Evolutionary conservation across 805 yeast species (phyloP), one percentile per base, ranked within the genome.

Genomic region (Yamadazyma scolyti): DNA sequence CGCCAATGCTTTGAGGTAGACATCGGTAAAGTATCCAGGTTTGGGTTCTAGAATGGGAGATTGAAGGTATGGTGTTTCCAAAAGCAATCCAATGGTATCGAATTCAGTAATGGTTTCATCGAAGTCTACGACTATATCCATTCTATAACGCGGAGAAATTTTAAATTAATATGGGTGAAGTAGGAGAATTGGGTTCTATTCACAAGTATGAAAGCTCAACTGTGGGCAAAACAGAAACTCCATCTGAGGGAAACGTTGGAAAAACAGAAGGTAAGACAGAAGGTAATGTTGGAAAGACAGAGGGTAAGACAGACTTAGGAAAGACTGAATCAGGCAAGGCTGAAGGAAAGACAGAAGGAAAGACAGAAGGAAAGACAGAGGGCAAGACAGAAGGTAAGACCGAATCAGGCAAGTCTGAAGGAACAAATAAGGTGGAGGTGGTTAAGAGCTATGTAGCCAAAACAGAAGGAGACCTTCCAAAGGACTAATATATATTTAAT

Each of bases 21-120:
- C 44, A 9, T 62, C 47, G 9, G 63, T 54, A 49, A 72, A 78
- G 41, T 71, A 58, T 16, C 41, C 40, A 54, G 77, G 69, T 0
- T 54, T 46, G 6, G 69, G 64, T 3, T 44, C 46, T 25, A 58
- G 54, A n/a, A 49, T 48, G 3, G 68, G 68, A 25, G 65, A 61
- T 10, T 46, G 30, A 2, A 19, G 20, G 31, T 72, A 71, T 0
- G 77, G 73, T 2, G 75, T 64, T 20, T 64, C 54, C 9, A 77
- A 75, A n/a, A 77, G 58, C 4, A 73, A 44, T 16, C 49, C 50
- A 17, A 79, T 68, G 1, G 87, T 77, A 49, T 79, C 86, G 18
- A 52, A 46, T 5, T 45, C 40, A 0, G 86, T 77, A 16, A 76
- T 63, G 0, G 86, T 79, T 25, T 78, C 85, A 47, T 79, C 87